Percentiles rank a stretch among this genome's conserved stretches.
phyloP scores from a whole-genome alignment of 805 yeast genomes.

The Saccharomycopsis sp. region DNA sequence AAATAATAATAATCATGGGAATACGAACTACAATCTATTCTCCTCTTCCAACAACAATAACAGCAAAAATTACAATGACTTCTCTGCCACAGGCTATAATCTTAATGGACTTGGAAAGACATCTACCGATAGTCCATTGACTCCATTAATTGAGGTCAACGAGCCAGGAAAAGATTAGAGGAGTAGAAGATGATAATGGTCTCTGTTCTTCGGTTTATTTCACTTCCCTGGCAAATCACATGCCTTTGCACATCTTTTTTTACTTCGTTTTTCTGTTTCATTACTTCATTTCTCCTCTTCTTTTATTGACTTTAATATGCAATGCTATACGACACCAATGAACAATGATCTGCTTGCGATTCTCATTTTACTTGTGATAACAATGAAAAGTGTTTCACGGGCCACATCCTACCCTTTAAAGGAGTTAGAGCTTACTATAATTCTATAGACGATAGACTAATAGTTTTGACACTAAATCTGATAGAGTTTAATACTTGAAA shows the following conservation, averaged over 20 bases:
- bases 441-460: too few relatives aligned
- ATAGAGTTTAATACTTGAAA: too few relatives aligned
- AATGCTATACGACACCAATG: neutral
- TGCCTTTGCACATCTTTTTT: neutral
- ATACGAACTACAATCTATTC: neutral
- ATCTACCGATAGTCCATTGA: neutral
- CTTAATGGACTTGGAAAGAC: constrained; percentile 1
- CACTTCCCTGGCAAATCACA: too few relatives aligned
- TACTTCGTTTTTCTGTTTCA: neutral
- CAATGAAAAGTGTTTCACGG: too few relatives aligned
- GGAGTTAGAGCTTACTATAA: too few relatives aligned
- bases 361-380: too few relatives aligned
- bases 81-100: neutral
- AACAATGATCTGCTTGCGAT: neutral
- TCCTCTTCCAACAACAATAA: neutral
- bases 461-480: too few relatives aligned
- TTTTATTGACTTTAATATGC: neutral
- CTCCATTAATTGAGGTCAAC: constrained; percentile 18
- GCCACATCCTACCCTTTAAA: too few relatives aligned
- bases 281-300: neutral
- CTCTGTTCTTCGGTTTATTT: too few relatives aligned
- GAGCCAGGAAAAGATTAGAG: constrained; percentile 4
- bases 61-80: neutral
- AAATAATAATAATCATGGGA: neutral
- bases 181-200: too few relatives aligned